These are phyloP conservation scores for Silene latifolia DNA, from an alignment of 148 eudicot genomes.

Conservation along the genomic window DNA sequence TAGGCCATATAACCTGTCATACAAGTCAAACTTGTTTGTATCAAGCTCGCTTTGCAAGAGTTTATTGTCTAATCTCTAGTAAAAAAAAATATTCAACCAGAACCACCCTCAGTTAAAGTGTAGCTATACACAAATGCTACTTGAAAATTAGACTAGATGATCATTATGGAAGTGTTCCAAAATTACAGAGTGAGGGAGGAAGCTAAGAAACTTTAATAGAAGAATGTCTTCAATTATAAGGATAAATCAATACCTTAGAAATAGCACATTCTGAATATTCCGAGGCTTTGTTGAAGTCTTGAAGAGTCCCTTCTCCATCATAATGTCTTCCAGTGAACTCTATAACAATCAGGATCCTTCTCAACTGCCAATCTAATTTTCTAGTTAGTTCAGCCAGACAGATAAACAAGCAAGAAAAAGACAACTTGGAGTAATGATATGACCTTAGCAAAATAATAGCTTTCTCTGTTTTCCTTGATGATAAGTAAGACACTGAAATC, in stretches of 20 bases:
- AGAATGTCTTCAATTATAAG: neutral
- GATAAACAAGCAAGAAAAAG: constrained; percentile 11
- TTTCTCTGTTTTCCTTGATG: constrained; percentile 44
- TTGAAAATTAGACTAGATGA: too few species aligned
- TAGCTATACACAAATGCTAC: too few species aligned
- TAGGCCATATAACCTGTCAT: too few species aligned
- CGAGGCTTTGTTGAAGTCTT: constrained; percentile 50
- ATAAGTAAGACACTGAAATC: constrained; percentile 50
- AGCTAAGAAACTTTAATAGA: too few species aligned
- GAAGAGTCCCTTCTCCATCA: constrained; percentile 40
- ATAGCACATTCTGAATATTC: constrained; percentile 62
- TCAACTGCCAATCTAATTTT: constrained; percentile 62
- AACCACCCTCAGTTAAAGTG: too few species aligned
- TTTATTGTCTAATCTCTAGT: too few species aligned
- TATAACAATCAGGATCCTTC: constrained; percentile 72
- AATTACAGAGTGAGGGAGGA: too few species aligned
- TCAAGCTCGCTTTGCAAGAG: too few species aligned
- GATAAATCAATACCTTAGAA: constrained; percentile 50
- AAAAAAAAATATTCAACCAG: too few species aligned
- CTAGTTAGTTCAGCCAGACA: constrained; percentile 21
- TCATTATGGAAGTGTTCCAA: too few species aligned
- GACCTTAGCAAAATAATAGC: constrained; percentile 64
- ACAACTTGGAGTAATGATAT: constrained; percentile 8
- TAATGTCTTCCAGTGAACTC: constrained; percentile 65
- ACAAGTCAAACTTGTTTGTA: too few species aligned